Evolutionary conservation across 2,329 filamentous ascomycete genomes (phyloP).

Genomic region (Aspergillus oerlinghausenensis): DNA sequence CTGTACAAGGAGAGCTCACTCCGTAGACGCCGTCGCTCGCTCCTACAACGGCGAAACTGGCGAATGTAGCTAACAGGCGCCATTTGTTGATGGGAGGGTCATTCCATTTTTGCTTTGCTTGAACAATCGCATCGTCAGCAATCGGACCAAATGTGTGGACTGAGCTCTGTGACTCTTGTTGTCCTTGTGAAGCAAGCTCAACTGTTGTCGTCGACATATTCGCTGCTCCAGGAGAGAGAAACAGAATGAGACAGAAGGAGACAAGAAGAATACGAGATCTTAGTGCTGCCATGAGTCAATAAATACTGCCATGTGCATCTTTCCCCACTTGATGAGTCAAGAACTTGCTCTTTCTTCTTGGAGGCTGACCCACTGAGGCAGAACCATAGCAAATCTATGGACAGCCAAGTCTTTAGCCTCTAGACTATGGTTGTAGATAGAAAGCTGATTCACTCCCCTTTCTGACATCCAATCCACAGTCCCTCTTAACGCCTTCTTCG

Average conservation of each 20-base stretch:
- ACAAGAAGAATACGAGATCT: background rate
- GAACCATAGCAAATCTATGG: background rate
- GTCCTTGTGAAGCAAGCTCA: conserved; percentile 1
- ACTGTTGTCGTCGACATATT: background rate
- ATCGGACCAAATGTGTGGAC: conserved; percentile 1
- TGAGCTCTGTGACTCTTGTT: background rate
- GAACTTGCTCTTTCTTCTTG: background rate
- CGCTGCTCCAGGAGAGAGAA: background rate
- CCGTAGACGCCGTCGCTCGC: conserved; percentile 54
- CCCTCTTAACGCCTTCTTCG: too few relatives aligned
- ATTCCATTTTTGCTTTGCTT: conserved; percentile 16
- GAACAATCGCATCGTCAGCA: conserved; percentile 1
- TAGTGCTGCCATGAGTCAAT: background rate
- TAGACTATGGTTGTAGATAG: too few relatives aligned
- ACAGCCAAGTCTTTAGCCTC: too few relatives aligned
- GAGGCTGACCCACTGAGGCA: background rate
- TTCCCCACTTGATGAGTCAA: background rate
- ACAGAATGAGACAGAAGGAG: background rate
- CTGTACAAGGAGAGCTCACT: conserved; percentile 30
- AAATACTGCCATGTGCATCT: background rate
- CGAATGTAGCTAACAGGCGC: conserved; percentile 40
- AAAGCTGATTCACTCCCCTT: too few relatives aligned
- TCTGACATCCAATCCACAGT: too few relatives aligned
- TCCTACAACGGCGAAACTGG: conserved; percentile 52
- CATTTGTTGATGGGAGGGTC: conserved; percentile 14